Evolutionary conservation across 2,329 filamentous ascomycete genomes (phyloP).

Genomic region (Aspergillus texensis): DNA sequence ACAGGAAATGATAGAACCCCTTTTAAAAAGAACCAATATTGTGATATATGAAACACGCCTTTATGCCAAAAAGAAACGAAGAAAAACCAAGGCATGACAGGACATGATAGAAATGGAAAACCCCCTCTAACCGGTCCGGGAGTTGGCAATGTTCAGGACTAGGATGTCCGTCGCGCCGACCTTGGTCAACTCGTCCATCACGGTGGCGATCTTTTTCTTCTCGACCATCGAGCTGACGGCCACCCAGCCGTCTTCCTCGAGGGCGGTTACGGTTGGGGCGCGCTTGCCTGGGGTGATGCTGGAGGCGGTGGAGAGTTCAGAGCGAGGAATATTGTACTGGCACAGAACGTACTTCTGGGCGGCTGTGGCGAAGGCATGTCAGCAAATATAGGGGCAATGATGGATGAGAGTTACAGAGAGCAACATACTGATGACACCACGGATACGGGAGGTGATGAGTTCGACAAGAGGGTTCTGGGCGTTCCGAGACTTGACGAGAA

Average conservation of each 20-base stretch:
- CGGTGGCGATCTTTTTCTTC: slow-evolving; percentile 78
- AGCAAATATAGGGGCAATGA: neutral
- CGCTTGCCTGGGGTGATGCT: slow-evolving; percentile 90
- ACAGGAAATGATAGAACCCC: neutral
- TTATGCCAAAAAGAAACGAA: slow-evolving; percentile 6
- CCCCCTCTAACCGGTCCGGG: slow-evolving; percentile 52
- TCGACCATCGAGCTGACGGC: slow-evolving; percentile 94
- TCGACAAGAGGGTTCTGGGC: slow-evolving; percentile 81
- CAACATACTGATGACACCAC: slow-evolving; percentile 79
- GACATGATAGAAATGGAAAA: slow-evolving; percentile 9
- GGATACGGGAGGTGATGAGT: slow-evolving; percentile 82
- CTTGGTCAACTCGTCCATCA: slow-evolving; percentile 80
- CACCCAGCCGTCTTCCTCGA: slow-evolving; percentile 90
- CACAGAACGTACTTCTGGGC: slow-evolving; percentile 93
- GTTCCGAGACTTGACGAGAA: slow-evolving; percentile 87
- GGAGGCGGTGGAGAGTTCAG: slow-evolving; percentile 66
- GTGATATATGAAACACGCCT: slow-evolving; percentile 2
- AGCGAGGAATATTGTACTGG: slow-evolving; percentile 88
- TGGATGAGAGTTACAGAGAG: neutral
- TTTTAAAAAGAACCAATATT: neutral
- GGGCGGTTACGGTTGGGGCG: slow-evolving; percentile 84
- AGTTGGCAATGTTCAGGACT: slow-evolving; percentile 83
- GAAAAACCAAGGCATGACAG: slow-evolving; percentile 12
- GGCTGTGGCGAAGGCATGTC: slow-evolving; percentile 46
- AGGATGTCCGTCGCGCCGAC: slow-evolving; percentile 83